These are phyloP conservation scores for Gentiana straminea DNA, from an alignment of 257 asterid genomes.

Conservation along the genomic window DNA sequence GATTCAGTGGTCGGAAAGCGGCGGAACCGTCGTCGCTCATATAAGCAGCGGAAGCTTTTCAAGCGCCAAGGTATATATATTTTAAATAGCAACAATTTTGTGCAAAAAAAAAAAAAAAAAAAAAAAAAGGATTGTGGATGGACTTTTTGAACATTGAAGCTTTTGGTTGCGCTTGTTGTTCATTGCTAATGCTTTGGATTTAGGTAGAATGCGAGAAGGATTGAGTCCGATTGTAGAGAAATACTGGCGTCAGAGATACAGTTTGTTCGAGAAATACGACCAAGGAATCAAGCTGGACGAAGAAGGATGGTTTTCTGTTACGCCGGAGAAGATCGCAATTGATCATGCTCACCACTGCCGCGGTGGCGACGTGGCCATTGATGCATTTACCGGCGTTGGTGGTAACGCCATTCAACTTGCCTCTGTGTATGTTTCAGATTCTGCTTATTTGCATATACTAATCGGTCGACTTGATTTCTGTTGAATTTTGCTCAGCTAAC, in stretches of 20 bases:
- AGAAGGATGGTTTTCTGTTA: slow-evolving; percentile 97
- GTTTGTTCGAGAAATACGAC: slow-evolving; percentile 65
- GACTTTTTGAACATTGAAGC: background rate
- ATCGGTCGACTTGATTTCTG: background rate
- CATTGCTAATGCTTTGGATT: slow-evolving; percentile 1
- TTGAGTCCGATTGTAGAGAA: slow-evolving; percentile 56
- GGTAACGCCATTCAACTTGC: slow-evolving; percentile 90
- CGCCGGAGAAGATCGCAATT: slow-evolving; percentile 78
- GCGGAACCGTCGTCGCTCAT: slow-evolving; percentile 6
- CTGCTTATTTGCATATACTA: background rate
- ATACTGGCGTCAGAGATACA: slow-evolving; percentile 76
- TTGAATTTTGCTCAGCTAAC: no score
- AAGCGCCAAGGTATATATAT: slow-evolving; percentile 35
- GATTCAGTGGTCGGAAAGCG: background rate
- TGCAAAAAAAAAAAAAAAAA: background rate
- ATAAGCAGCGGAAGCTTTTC: slow-evolving; percentile 28
- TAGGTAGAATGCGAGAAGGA: slow-evolving; percentile 36
- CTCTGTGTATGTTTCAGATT: slow-evolving; percentile 25
- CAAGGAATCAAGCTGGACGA: slow-evolving; percentile 69
- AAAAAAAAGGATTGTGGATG: background rate
- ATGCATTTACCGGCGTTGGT: slow-evolving; percentile 76
- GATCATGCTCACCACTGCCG: slow-evolving; percentile 60
- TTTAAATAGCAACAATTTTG: background rate
- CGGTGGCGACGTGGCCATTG: slow-evolving; percentile 56
- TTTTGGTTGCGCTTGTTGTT: background rate